Evolutionary conservation across 768 basidiomycete species (phyloP), one percentile per base, ranked within the genome.

Genomic region (Candolleomyces efflorescens): DNA sequence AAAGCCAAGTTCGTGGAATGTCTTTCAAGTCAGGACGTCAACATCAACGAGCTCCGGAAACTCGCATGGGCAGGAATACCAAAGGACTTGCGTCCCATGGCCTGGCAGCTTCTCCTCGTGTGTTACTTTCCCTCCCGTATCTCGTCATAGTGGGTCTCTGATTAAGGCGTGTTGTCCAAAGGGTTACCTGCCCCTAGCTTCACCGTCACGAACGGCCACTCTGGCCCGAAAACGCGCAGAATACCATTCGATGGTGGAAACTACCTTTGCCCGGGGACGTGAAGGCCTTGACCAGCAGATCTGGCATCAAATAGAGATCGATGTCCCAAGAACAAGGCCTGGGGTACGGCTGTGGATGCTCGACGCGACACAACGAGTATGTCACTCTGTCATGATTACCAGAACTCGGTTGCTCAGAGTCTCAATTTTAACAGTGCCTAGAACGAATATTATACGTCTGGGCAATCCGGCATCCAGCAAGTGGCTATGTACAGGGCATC

Each of bases 281-380:
- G 87, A 90, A 56, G 87, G 90, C 0, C 80, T 96, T 27, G 96
- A 99, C 71, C 93, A 94, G 65, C 90, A 92, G 71, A 96, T 98
- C 68, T 98, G 97, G 97, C 97, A 98, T 73, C 97, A 99, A 72
- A 98, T 98, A 64, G 93, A 94, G 67, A 98, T 98, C 59, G 97
- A 99, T 66, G 96, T 98, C 5, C 97, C 97, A 11, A 80, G 97
- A 54, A 99, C 97, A 39, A 76, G 95, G 51, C 95, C 97, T 17
- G 94, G 95, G 20, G 86, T 96, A 11, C 81, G 77, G 37, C 73
- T 99, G 20, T 99, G 97, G 97, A 90, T 92, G 85, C 86, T 92
- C 64, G 85, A 78, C 24, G 82, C 84, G 18, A 95, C 97, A 3
- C 97, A 98, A 69, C 79, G 94, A 64, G 94, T 94, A 71, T 66